Conservation (phyloP, 2,329 filamentous ascomycete genomes). For the Calonectria henricotiae region DNA sequence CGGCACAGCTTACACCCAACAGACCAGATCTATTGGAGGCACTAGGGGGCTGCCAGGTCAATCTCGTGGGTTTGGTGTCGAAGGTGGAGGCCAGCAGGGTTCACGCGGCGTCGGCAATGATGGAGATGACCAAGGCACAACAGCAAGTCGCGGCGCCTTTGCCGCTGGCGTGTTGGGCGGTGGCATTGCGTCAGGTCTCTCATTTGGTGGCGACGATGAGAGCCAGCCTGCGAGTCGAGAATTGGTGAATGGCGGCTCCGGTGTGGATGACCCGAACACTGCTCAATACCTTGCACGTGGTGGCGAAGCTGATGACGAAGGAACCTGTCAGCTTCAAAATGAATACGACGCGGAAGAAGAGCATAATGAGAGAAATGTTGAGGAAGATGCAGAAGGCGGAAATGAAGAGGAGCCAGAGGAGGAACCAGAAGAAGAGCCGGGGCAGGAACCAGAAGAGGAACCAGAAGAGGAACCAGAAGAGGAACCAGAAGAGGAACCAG, state of each 20-base stretch:
- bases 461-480: conserved; percentile 1
- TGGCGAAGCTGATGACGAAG: neutral
- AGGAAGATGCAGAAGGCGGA: neutral
- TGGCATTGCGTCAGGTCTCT: neutral
- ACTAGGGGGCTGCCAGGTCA: conserved; percentile 14
- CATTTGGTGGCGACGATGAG: conserved; percentile 10
- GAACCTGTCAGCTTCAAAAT: neutral
- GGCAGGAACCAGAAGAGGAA: conserved; percentile 54
- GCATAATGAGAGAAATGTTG: neutral
- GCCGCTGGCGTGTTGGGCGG: neutral
- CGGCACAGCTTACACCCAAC: conserved; percentile 1
- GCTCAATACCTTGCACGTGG: neutral
- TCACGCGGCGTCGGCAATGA: conserved; percentile 1
- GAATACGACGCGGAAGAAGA: neutral
- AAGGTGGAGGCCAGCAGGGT: conserved; percentile 8
- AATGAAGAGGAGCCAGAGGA: conserved; percentile 23
- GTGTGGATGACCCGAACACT: neutral
- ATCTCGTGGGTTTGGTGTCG: neutral
- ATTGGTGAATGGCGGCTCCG: neutral
- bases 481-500: conserved; percentile 50
- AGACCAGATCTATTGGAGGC: conserved; percentile 20
- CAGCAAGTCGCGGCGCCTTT: neutral
- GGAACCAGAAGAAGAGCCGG: conserved; percentile 1
- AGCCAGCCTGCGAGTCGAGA: conserved; percentile 14
- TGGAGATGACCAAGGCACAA: neutral